A percentile compares a stretch with the other conserved stretches of the same genome.
Evolutionary conservation across 1,284 basidiomycete genomes (phyloP).

Genomic region (Ceratobasidium sp.): DNA sequence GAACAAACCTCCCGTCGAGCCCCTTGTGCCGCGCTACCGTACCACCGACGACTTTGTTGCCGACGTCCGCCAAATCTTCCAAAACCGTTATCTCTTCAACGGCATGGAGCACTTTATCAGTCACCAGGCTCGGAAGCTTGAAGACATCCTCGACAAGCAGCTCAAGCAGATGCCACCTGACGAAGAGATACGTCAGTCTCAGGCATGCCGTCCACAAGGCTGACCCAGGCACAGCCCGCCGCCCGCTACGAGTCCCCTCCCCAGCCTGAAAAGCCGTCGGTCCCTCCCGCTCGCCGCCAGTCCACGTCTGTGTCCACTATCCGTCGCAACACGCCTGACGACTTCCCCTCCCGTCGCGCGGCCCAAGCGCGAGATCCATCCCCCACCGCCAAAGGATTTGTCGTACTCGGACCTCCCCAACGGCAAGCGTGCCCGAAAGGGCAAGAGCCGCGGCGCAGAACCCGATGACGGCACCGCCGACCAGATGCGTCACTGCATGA

Average conservation of each 20-base stretch:
- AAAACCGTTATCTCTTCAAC: constrained; percentile 93
- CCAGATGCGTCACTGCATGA: constrained; percentile 86
- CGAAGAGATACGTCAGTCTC: constrained; percentile 70
- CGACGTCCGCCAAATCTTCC: constrained; percentile 89
- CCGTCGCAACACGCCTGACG: constrained; percentile 63
- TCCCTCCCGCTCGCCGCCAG: constrained; percentile 66
- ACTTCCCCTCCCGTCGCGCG: constrained; percentile 65
- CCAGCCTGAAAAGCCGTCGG: constrained; percentile 54
- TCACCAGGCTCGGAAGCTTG: constrained; percentile 82
- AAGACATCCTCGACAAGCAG: constrained; percentile 89
- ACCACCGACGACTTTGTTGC: constrained; percentile 81
- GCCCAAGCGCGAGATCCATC: constrained; percentile 97
- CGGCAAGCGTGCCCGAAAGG: constrained; percentile 52
- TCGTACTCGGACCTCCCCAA: constrained; percentile 81
- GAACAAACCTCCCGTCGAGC: constrained; percentile 64
- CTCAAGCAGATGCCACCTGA: constrained; percentile 83
- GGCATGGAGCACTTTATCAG: constrained; percentile 88
- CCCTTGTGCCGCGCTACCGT: constrained; percentile 72
- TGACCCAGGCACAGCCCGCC: constrained; percentile 45
- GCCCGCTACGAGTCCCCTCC: constrained; percentile 45
- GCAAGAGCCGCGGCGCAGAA: constrained; percentile 67
- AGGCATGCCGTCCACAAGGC: constrained; percentile 15
- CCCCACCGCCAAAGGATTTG: constrained; percentile 92
- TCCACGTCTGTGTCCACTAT: constrained; percentile 84
- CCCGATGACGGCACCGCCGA: constrained; percentile 76